A percentile compares a stretch with the other conserved stretches of the same genome.
Evolutionary conservation across 768 basidiomycete genomes (phyloP).

Genomic region (Pluteus cervinus): DNA sequence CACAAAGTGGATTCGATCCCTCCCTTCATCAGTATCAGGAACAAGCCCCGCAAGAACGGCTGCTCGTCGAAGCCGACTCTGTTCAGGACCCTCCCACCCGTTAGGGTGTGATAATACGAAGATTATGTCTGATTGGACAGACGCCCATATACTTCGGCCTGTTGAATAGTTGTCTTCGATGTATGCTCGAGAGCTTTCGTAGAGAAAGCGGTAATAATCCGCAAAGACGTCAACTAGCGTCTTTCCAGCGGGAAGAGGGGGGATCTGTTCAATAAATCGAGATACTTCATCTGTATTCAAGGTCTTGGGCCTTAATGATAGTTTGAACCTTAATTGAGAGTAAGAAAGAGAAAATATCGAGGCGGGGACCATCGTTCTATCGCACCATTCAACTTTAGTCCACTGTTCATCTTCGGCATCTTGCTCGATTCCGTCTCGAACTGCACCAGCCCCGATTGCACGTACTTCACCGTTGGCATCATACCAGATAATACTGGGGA

Average conservation of each 20-base stretch:
- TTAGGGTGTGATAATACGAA: conserved; percentile 6
- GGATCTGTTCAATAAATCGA: conserved; percentile 4
- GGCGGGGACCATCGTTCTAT: too few relatives aligned
- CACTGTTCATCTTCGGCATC: conserved; percentile 37
- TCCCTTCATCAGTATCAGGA: conserved; percentile 16
- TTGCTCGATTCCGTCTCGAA: conserved; percentile 30
- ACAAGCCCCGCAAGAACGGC: conserved; percentile 4
- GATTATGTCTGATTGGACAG: conserved; percentile 20
- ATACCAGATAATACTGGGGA: conserved; percentile 10
- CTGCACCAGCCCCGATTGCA: conserved; percentile 15
- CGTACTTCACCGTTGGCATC: conserved; percentile 5
- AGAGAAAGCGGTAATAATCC: conserved; percentile 37
- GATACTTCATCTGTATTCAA: too few relatives aligned
- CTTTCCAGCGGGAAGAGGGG: conserved; percentile 29
- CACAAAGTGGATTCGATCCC: conserved; percentile 13
- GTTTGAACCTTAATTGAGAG: conserved; percentile 16
- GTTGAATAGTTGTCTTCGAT: conserved; percentile 31
- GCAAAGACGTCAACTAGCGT: conserved; percentile 26
- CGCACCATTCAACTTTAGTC: conserved; percentile 42
- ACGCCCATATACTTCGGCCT: conserved; percentile 32
- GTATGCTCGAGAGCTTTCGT: conserved; percentile 27
- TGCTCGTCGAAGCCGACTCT: conserved; percentile 5
- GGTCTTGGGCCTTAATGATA: conserved; percentile 14
- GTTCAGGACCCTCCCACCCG: conserved; percentile 7
- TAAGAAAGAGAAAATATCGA: too few relatives aligned